Base-by-base conservation (phyloP, 306 rosid genomes). In the Castanospermum australe region DNA sequence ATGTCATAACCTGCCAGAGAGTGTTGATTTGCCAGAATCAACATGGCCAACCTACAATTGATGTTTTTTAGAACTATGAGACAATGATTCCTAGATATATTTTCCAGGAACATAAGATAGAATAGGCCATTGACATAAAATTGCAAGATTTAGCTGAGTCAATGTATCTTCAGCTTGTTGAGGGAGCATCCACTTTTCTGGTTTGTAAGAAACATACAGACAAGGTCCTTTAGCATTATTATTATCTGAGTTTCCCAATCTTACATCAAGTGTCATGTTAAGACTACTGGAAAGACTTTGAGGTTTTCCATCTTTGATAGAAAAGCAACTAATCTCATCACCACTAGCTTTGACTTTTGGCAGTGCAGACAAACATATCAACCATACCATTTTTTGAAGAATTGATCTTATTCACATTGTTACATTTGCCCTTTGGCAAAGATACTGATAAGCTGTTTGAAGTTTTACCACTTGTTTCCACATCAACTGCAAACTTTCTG, bases 21-120 rank as follows among this genome's bases (percentile, higher is more conserved):
- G 94, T 21, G 99, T 93, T 64, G 99, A 95, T 87, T 95, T 95
- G 82, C 99, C 99, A 77, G 99, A 91, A 90, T 95, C 99, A 83
- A 95, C 99, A 81, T 95, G 99, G 48, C 99, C 99, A 81, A 95
- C 97, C 99, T 95, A 82, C 83, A 88, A 77, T 83, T 50, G 65
- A 83, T 61, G 88, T n/a, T 51, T 69, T 81, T 69, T 44, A 73
- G 83, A 67, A 61, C 44, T 55, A 12, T 70, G 35, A 80, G 72
- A 70, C 71, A 44, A 35, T 54, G 14, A 42, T 45, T 32, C 78
- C 44, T 38, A 38, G 66, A 75, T 41, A 55, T 70, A 44, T 9
- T 52, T 50, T 76, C 79, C 47, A 57, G 36, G 59, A 73, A 67
- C 59, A 56, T 54, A 79, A 50, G 66, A 82, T 28, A 67, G 32